Percentiles rank a stretch among this genome's conserved stretches.
Evolutionary conservation across 441 rosid genomes (phyloP).

Genomic region (Erodium trifolium): DNA sequence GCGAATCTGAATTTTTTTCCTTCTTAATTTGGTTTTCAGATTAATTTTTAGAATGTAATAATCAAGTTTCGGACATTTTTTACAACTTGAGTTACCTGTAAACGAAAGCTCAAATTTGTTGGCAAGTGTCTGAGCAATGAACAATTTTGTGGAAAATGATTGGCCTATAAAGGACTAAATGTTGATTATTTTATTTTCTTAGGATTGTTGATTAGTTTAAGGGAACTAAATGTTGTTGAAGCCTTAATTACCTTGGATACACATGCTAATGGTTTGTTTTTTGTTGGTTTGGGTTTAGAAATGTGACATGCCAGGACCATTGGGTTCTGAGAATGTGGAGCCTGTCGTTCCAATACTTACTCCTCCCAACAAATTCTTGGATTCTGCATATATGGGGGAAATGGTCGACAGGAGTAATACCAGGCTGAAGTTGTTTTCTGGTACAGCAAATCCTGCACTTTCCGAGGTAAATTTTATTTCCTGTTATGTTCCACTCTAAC

Average conservation of each 20-base stretch:
- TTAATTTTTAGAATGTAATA: no score
- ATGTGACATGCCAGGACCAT: constrained; percentile 43
- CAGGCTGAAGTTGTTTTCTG: constrained; percentile 58
- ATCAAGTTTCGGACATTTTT: no score
- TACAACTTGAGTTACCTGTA: background rate
- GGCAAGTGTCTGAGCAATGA: background rate
- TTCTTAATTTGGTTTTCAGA: no score
- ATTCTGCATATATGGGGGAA: constrained; percentile 42
- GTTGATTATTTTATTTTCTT: no score
- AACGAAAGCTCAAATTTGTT: background rate
- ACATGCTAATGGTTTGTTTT: background rate
- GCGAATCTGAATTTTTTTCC: no score
- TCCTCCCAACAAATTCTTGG: constrained; percentile 47
- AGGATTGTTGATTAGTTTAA: background rate
- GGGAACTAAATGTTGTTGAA: background rate
- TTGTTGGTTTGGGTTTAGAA: constrained; percentile 30
- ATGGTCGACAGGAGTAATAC: constrained; percentile 29
- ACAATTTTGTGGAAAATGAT: background rate
- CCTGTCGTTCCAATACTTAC: constrained; percentile 42
- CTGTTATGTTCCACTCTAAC: no score
- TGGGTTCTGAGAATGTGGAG: constrained; percentile 45
- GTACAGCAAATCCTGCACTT: constrained; percentile 60
- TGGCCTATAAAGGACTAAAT: no score
- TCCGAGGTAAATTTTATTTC: constrained; percentile 30
- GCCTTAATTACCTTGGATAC: background rate